A percentile compares a stretch with the other conserved stretches of the same genome.
Conservation (phyloP, 208 protist genomes). For the Acanthamoeba healyi region DNA sequence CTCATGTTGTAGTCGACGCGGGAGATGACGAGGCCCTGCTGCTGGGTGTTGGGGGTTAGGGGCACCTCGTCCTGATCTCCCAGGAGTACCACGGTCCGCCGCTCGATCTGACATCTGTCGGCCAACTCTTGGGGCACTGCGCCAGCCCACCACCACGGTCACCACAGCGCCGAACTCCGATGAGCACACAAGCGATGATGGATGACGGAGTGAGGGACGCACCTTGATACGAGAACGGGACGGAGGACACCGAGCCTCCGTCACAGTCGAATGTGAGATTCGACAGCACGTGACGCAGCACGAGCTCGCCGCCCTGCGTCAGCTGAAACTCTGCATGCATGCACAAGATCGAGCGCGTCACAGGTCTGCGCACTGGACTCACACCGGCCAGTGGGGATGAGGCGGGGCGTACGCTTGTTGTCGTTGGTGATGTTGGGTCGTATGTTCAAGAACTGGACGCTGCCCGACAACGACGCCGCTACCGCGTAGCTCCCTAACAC, state of each 20-base stretch:
- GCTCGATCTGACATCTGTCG: not conserved
- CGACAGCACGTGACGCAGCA: not conserved
- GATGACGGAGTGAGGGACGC: not conserved
- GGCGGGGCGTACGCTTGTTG: not conserved
- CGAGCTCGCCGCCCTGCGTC: not conserved
- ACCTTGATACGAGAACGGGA: not conserved
- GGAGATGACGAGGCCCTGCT: not conserved
- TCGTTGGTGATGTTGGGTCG: not conserved
- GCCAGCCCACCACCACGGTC: too few species aligned
- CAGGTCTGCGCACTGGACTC: too few species aligned
- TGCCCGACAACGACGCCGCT: not conserved
- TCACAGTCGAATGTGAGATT: not conserved
- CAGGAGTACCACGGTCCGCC: not conserved
- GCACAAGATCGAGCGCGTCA: too few species aligned
- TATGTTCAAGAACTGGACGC: not conserved
- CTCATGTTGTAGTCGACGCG: not conserved
- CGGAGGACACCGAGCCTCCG: not conserved
- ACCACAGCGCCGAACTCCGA: too few species aligned
- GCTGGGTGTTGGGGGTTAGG: conserved; percentile 17
- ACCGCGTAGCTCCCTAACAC: not conserved
- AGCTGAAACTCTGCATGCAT: not conserved
- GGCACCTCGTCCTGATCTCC: not conserved
- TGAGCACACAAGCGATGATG: too few species aligned
- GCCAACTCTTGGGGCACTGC: too few species aligned
- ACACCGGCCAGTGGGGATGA: too few species aligned